Evolutionary conservation across 768 basidiomycete genomes (phyloP), one percentile per base, ranked within the genome.

Genomic region (Gymnopilus junonius): DNA sequence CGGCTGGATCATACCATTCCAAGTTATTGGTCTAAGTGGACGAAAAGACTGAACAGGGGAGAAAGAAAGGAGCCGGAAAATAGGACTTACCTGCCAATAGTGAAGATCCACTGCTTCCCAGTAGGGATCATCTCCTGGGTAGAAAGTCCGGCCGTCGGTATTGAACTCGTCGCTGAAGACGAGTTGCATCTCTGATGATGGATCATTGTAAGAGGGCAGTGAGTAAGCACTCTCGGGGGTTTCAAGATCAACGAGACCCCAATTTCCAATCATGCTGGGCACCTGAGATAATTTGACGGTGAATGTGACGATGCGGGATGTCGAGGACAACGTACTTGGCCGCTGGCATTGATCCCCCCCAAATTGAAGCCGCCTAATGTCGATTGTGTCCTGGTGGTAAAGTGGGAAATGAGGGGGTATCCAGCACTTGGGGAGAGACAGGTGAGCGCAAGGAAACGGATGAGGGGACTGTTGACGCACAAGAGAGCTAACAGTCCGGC

Each of bases 161-260:
- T 96, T 88, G 76, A 96, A 96, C 74, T 96, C 95, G 74, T 96
- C 94, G 40, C 91, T 93, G 74, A 94, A 95, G 3, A 94, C 87
- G 12, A 97, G 82, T 59, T 88, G 86, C 74, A 88, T 67, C 66
- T 83, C 74, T 55, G 83, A 75, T 10, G 79, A 77, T 23, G 89
- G 83, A 67, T 89, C 81, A 20, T 73, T 69, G 67, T 83, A 87
- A 4, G 87, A 86, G 6, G 74, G 68, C 37, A 80, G 81, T 12
- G 85, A 84, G 72, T 86, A 79, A n/a, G 80, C 83, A 42, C 82
- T 73, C 65, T 78, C 65, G 1, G 93, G 93, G 3, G 95, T 97
- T 29, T 92, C 86, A 29, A 81, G 67, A 74, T 95, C 94, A 65
- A 95, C 90, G 31, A 94, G 75, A 14, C 87, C 87, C 72, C 82